Evolutionary conservation across 75 land plant genomes (phyloP), one percentile per base, ranked within the genome.

Genomic region (Selaginella tamariscina): DNA sequence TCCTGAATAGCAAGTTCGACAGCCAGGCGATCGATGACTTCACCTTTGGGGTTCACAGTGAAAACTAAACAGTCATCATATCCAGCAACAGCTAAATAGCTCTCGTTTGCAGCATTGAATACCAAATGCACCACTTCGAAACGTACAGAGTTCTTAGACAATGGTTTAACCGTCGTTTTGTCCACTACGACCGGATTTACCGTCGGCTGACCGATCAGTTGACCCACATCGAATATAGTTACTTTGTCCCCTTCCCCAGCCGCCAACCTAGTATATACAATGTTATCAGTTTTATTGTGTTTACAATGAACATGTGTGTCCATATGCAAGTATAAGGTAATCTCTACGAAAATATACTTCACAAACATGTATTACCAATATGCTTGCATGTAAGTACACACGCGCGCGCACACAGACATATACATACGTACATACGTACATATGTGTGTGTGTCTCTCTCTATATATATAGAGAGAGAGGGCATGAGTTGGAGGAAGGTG

Each of bases 201-300:
- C 54, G 85, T 83, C 20, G 87, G 84, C 68, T 87, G 86, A 65
- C 88, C 96, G 76, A 94, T 89, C 31, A 94, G 74, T 70, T 94
- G 91, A 23, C 84, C 87, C 26, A 85, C 85, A 78, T 94, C 91
- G 82, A 89, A 89, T 29, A 94, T 81, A 23, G 96, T 70, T 56
- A 94, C 96, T 65, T 85, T 94, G 65, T 94, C 96, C 65, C 98
- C 96, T 69, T 94, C 98, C 64, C 91, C 95, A 68, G 77, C 88
- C 65, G 91, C 98, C 71, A 94, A 81, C n/a, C n/a, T n/a, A n/a
- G n/a, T n/a, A n/a, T n/a, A n/a, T n/a, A n/a, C n/a, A n/a, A n/a
- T n/a, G n/a, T n/a, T n/a, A n/a, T n/a, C n/a, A n/a, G n/a, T n/a
- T n/a, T n/a, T n/a, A n/a, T n/a, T n/a, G n/a, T n/a, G n/a, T n/a